These are phyloP conservation scores for Dothideomycetes sp. DNA, from an alignment of 2,329 filamentous ascomycete genomes.

Conservation along the genomic window DNA sequence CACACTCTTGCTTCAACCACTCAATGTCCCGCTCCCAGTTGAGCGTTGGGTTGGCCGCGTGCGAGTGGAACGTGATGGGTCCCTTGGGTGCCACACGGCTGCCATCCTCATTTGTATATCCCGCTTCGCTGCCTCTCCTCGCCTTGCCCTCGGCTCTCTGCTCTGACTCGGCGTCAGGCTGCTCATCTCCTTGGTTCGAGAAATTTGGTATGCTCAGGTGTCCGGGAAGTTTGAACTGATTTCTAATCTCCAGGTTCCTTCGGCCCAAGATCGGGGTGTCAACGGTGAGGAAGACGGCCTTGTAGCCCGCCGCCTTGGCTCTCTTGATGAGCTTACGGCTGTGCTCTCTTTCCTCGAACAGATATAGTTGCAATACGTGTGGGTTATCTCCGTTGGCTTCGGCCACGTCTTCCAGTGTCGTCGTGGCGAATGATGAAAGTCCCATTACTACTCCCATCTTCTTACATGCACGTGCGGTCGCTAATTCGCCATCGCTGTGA, in stretches of 20 bases:
- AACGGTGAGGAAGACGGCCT: constrained; percentile 48
- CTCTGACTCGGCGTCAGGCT: constrained; percentile 15
- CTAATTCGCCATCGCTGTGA: constrained; percentile 44
- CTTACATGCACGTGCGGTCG: constrained; percentile 40
- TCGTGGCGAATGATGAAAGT: constrained; percentile 41
- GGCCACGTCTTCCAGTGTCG: constrained; percentile 43
- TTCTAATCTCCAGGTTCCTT: constrained; percentile 46
- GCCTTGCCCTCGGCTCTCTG: constrained; percentile 11
- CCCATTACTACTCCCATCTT: constrained; percentile 40
- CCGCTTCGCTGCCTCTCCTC: constrained; percentile 18
- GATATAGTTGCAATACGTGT: constrained; percentile 47
- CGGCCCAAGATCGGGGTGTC: constrained; percentile 48
- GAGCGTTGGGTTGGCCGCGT: constrained; percentile 32
- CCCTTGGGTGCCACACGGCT: constrained; percentile 23
- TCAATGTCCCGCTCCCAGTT: constrained; percentile 42
- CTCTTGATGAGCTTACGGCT: constrained; percentile 32
- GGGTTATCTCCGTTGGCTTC: constrained; percentile 30
- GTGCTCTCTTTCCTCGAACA: constrained; percentile 44
- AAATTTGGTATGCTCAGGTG: constrained; percentile 30
- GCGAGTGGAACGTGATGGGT: constrained; percentile 31
- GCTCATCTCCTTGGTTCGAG: constrained; percentile 18
- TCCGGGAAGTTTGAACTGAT: constrained; percentile 38
- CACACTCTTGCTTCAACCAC: constrained; percentile 37
- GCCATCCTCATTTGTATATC: constrained; percentile 16
- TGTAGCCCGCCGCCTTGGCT: constrained; percentile 38